phyloP scores from a whole-genome alignment of 495 filamentous ascomycete species.

The Parathielavia hyrcaniae region DNA sequence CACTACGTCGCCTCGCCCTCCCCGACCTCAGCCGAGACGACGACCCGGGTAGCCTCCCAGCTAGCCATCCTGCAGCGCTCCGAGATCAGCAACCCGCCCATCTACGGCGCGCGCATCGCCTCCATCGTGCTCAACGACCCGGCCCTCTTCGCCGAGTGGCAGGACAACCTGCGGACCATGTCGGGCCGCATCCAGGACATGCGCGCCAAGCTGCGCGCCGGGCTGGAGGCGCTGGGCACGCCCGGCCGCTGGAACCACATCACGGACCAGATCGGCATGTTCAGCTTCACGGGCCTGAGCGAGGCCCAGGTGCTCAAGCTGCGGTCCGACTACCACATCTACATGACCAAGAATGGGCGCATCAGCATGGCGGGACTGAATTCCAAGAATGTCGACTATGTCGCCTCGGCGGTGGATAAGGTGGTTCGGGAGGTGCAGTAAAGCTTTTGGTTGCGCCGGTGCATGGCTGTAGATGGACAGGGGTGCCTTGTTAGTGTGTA shows the following conservation, averaged over 20 bases:
- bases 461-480: neutral
- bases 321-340: constrained; percentile 76
- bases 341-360: constrained; percentile 98
- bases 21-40: constrained; percentile 55
- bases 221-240: constrained; percentile 74
- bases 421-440: constrained; percentile 60
- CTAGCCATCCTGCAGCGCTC: constrained; percentile 90
- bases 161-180: constrained; percentile 89
- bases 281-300: constrained; percentile 87
- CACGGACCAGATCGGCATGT: constrained; percentile 99
- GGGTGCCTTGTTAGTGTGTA: too few relatives aligned
- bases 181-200: constrained; percentile 87
- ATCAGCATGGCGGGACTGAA: constrained; percentile 97
- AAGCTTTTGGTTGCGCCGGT: neutral
- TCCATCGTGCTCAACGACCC: constrained; percentile 75
- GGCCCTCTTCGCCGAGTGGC: constrained; percentile 83
- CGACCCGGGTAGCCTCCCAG: constrained; percentile 70
- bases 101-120: constrained; percentile 88
- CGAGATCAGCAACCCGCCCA: constrained; percentile 94
- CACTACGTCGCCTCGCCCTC: constrained; percentile 80
- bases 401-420: constrained; percentile 80
- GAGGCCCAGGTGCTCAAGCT: constrained; percentile 82
- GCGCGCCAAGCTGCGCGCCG: constrained; percentile 65
- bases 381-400: constrained; percentile 82
- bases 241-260: constrained; percentile 95